Conservation (phyloP, 352 stramenopile species). For the Globisporangium mamillatum region DNA sequence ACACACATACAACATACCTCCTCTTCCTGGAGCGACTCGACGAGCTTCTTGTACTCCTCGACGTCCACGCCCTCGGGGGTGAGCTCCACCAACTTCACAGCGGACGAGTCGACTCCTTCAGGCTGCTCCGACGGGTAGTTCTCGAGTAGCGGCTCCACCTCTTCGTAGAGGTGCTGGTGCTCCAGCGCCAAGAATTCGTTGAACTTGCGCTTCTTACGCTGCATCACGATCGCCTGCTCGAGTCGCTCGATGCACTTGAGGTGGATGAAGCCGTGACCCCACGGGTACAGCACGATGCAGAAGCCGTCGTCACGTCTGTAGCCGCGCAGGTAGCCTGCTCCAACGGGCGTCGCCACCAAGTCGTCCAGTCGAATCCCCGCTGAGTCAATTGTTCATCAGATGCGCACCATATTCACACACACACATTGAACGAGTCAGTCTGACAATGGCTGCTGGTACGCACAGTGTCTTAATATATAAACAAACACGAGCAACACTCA, state of each 20-base stretch:
- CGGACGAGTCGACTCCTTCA: background rate
- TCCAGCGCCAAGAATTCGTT: slow-evolving; percentile 59
- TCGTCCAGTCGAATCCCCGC: slow-evolving; percentile 55
- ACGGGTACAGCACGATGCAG: slow-evolving; percentile 71
- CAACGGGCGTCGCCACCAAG: slow-evolving; percentile 56
- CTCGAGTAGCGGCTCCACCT: slow-evolving; percentile 58
- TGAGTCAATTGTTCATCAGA: background rate
- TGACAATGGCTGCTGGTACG: background rate
- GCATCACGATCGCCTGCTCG: slow-evolving; percentile 28
- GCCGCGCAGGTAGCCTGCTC: slow-evolving; percentile 56
- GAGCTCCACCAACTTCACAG: background rate
- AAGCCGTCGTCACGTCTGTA: slow-evolving; percentile 55
- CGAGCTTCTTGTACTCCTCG: slow-evolving; percentile 47
- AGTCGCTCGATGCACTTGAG: slow-evolving; percentile 49
- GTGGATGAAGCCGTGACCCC: slow-evolving; percentile 72
- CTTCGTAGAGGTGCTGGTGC: slow-evolving; percentile 68
- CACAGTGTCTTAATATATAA: too few relatives aligned
- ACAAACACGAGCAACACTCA: slow-evolving; percentile 17
- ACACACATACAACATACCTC: slow-evolving; percentile 25
- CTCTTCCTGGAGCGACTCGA: slow-evolving; percentile 44
- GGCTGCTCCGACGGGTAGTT: slow-evolving; percentile 29
- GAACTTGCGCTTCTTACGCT: slow-evolving; percentile 44
- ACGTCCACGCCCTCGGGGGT: slow-evolving; percentile 16
- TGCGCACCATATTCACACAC: background rate
- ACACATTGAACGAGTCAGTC: background rate